Evolutionary conservation across 495 filamentous ascomycete species (phyloP).

Genomic region (Aspergillus wentii): DNA sequence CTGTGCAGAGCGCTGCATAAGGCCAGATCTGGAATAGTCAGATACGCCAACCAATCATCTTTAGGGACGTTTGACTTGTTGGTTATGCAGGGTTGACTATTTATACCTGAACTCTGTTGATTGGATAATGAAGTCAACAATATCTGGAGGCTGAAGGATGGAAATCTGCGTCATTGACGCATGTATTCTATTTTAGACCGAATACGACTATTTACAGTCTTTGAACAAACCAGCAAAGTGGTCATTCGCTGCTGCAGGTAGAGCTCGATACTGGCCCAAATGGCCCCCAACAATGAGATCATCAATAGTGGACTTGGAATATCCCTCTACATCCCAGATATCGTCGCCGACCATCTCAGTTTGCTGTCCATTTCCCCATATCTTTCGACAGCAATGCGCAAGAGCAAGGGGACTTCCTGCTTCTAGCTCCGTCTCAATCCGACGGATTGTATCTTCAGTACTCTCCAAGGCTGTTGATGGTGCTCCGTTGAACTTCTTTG

Average conservation of each 20-base stretch:
- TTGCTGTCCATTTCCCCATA: constrained; percentile 14
- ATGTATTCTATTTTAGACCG: too few species aligned
- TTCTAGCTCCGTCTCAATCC: constrained; percentile 4
- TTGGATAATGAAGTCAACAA: too few species aligned
- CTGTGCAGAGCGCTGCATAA: too few species aligned
- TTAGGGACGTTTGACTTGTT: too few species aligned
- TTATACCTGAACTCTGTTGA: too few species aligned
- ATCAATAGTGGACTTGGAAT: neutral
- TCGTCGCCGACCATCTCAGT: constrained; percentile 4
- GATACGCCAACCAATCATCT: too few species aligned
- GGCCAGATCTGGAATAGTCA: too few species aligned
- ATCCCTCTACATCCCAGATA: constrained; percentile 6
- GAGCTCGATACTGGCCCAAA: neutral
- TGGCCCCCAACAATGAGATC: neutral
- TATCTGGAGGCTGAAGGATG: too few species aligned
- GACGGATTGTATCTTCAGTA: constrained; percentile 5
- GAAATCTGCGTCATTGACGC: too few species aligned
- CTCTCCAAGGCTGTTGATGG: constrained; percentile 7
- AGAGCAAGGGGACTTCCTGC: constrained; percentile 3
- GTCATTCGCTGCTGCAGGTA: neutral
- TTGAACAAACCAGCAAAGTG: too few species aligned
- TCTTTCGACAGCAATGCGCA: constrained; percentile 10
- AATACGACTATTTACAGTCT: too few species aligned
- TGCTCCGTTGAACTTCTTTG: constrained; percentile 1
- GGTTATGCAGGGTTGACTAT: too few species aligned